These are phyloP conservation scores for Phytopythium mirpurense DNA, from an alignment of 352 stramenopile species.

Conservation along the genomic window DNA sequence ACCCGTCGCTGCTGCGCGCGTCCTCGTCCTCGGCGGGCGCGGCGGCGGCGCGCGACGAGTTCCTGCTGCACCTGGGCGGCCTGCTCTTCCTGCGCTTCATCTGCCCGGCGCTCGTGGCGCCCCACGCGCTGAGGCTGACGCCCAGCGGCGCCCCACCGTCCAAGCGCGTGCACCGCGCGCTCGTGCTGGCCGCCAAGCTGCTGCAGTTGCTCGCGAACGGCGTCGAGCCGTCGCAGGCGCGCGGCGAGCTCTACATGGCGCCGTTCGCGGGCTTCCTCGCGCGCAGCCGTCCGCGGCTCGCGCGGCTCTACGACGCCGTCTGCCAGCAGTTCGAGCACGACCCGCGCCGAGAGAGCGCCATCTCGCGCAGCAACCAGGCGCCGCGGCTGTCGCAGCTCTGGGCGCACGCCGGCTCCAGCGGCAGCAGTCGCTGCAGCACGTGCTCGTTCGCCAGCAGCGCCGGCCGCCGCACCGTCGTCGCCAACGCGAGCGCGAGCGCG, in stretches of 20 bases:
- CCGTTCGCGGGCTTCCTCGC: constrained; percentile 71
- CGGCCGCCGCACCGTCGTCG: constrained; percentile 33
- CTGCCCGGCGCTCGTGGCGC: constrained; percentile 68
- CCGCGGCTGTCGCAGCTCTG: constrained; percentile 69
- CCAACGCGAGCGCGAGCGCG: constrained; percentile 19
- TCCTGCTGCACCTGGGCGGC: constrained; percentile 69
- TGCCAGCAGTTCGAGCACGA: constrained; percentile 65
- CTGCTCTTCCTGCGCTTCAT: constrained; percentile 78
- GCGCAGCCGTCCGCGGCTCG: constrained; percentile 49
- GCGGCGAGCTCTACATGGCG: constrained; percentile 69
- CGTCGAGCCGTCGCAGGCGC: constrained; percentile 45
- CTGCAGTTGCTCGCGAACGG: constrained; percentile 82
- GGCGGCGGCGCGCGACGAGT: constrained; percentile 51
- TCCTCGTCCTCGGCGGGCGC: constrained; percentile 15
- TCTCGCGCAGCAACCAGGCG: constrained; percentile 44
- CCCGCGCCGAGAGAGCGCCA: constrained; percentile 53
- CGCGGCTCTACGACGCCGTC: constrained; percentile 71
- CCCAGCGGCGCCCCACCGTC: constrained; percentile 29
- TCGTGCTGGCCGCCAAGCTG: constrained; percentile 75
- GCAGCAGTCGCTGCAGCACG: constrained; percentile 7
- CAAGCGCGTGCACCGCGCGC: constrained; percentile 52
- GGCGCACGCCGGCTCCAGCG: constrained; percentile 26
- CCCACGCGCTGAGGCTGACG: constrained; percentile 66
- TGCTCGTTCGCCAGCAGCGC: constrained; percentile 11
- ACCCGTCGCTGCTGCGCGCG: background rate